A percentile compares a stretch with the other conserved stretches of the same genome.
phyloP scores from a whole-genome alignment of 225 moss, liverwort and hornwort genomes.

The Climacium dendroides region DNA sequence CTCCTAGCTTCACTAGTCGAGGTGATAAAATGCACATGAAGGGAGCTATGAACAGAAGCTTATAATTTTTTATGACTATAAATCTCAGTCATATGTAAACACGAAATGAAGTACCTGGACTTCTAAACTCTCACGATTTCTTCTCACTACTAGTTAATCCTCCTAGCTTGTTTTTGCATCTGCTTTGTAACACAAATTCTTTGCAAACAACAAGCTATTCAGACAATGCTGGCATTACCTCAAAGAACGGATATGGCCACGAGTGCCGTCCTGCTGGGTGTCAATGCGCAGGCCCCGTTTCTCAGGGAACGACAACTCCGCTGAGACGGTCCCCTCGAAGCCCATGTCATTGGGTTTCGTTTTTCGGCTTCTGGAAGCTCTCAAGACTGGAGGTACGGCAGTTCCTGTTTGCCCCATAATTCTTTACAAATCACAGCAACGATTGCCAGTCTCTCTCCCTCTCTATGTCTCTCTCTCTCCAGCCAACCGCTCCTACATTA shows the following conservation, averaged over 20 bases:
- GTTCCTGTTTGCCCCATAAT: constrained; percentile 1
- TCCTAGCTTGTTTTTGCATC: background rate
- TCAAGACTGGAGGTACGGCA: constrained; percentile 25
- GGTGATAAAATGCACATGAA: background rate
- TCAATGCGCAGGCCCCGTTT: background rate
- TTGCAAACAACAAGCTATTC: background rate
- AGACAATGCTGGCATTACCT: constrained; percentile 30
- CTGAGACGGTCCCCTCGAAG: constrained; percentile 9
- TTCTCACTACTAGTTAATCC: background rate
- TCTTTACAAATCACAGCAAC: background rate
- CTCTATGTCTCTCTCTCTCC: background rate
- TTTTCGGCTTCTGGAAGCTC: constrained; percentile 35
- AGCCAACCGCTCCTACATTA: background rate
- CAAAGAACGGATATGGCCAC: constrained; percentile 61
- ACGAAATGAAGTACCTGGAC: background rate
- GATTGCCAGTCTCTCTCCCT: background rate
- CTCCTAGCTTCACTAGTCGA: background rate
- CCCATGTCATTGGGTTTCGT: constrained; percentile 8
- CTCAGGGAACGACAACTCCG: constrained; percentile 16
- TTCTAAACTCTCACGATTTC: background rate
- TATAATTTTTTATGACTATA: background rate
- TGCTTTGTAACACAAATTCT: background rate
- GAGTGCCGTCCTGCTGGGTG: background rate
- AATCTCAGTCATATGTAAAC: background rate
- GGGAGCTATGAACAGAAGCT: background rate